A percentile compares a stretch with the other conserved stretches of the same genome.
Conservation (phyloP, 2,329 filamentous ascomycete genomes). For the Curvularia hawaiiensis region DNA sequence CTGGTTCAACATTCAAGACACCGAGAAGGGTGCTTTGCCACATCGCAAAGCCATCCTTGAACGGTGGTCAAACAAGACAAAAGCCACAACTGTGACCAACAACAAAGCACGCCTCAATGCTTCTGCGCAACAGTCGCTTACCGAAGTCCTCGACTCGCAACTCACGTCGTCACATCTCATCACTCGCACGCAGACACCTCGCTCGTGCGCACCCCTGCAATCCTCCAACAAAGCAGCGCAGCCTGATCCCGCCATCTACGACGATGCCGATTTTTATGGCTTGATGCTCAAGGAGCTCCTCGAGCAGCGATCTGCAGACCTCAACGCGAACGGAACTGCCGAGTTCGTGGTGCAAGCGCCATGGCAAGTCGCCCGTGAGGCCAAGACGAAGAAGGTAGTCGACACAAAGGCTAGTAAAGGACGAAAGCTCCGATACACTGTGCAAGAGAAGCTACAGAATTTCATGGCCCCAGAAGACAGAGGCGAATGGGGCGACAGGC, state of each 20-base stretch:
- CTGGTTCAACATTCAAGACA: constrained; percentile 71
- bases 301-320: constrained; percentile 79
- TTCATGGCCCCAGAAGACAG: constrained; percentile 95
- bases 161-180: constrained; percentile 71
- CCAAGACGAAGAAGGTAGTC: constrained; percentile 83
- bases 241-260: constrained; percentile 67
- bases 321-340: constrained; percentile 50
- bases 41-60: constrained; percentile 76
- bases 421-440: constrained; percentile 88
- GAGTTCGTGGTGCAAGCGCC: constrained; percentile 53
- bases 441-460: constrained; percentile 96
- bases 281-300: constrained; percentile 90
- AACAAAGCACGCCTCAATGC: constrained; percentile 64
- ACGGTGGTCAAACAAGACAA: constrained; percentile 87
- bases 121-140: constrained; percentile 64
- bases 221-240: constrained; percentile 47
- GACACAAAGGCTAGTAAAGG: constrained; percentile 97
- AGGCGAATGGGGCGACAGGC: constrained; percentile 77
- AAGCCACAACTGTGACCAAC: constrained; percentile 61
- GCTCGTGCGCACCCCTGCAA: constrained; percentile 78
- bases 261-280: constrained; percentile 95
- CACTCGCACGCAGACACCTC: constrained; percentile 70
- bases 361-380: constrained; percentile 73
- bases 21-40: constrained; percentile 64
- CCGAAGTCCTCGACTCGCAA: constrained; percentile 71